Base-by-base conservation (phyloP, 345 rosid genomes). In the Rhodamnia argentea region DNA sequence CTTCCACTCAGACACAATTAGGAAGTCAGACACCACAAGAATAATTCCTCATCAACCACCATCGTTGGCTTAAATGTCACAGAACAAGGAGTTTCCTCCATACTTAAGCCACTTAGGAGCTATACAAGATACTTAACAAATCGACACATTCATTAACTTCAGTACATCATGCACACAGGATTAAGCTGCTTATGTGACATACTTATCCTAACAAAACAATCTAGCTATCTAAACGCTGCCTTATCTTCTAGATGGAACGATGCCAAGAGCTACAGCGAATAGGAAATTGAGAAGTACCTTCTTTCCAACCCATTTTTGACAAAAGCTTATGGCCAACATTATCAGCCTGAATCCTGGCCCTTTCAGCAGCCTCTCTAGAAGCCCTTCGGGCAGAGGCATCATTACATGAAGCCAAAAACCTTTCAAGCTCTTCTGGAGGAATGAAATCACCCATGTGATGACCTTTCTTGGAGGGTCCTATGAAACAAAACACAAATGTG, bases 231-330 rank as follows among this genome's bases (percentile, higher is more conserved):
- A 44, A 70, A 70, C 37, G 40, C 24, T 20, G 81, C 81, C 81
- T 37, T 37, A 70, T 37, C 47, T 70, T 70, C 26, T 70, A 44
- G 47, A 4, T 37, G 13, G 47, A 18, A 70, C 12, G 24, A 70
- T 32, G 18, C 47, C 78, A 9, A 70, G 78, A 70, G 26, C 81
- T 42, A 37, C 20, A 50, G 26, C 32, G 14, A 78, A 86, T 64
- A 86, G 76, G 50, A 54, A 84, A 78, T 86, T 57, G 83, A 74
- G 24, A 54, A 86, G 57, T 11, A 98, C 99, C 99, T 96, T 96
- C 99, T 96, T 90, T 96, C 99, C 99, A 96, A 37, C 99, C 99
- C 99, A 98, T 98, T 94, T 95, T 96, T 23, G 99, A 94, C 90
- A 95, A 89, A 83, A 98, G 96, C 81, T 88, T 96, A 88, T 98